Evolutionary conservation across 345 rosid genomes (phyloP).

Genomic region (Acer negundo): DNA sequence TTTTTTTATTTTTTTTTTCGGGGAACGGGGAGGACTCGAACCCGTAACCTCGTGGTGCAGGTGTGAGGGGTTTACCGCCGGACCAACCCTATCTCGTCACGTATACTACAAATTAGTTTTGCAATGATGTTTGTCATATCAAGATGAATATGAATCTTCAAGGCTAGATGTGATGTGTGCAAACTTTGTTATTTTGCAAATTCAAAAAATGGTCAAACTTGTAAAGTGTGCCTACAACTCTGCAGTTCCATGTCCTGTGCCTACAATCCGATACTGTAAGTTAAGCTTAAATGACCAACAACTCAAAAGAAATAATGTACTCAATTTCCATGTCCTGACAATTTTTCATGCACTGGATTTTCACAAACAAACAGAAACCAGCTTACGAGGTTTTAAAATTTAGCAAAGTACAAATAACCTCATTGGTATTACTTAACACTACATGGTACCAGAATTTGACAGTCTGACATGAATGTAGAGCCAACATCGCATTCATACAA

Average conservation of each 20-base stretch:
- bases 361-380: not conserved
- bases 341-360: not conserved
- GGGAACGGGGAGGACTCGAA: too few relatives aligned
- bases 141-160: not conserved
- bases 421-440: not conserved
- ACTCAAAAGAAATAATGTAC: not conserved
- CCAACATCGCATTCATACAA: not conserved
- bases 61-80: too few relatives aligned
- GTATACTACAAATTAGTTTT: too few relatives aligned
- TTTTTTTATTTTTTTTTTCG: too few relatives aligned
- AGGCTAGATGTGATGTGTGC: not conserved
- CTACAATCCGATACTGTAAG: not conserved
- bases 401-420: not conserved
- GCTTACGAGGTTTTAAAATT: not conserved
- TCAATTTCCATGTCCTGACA: not conserved
- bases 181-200: not conserved
- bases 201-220: not conserved
- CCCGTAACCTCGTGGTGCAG: too few relatives aligned
- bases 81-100: not conserved
- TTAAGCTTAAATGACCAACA: not conserved
- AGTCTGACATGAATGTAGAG: not conserved
- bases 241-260: too few relatives aligned
- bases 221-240: not conserved
- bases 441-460: not conserved
- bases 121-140: not conserved